Evolutionary conservation across 2,329 filamentous ascomycete species (phyloP).

Genomic region (Ophiostoma australiae): DNA sequence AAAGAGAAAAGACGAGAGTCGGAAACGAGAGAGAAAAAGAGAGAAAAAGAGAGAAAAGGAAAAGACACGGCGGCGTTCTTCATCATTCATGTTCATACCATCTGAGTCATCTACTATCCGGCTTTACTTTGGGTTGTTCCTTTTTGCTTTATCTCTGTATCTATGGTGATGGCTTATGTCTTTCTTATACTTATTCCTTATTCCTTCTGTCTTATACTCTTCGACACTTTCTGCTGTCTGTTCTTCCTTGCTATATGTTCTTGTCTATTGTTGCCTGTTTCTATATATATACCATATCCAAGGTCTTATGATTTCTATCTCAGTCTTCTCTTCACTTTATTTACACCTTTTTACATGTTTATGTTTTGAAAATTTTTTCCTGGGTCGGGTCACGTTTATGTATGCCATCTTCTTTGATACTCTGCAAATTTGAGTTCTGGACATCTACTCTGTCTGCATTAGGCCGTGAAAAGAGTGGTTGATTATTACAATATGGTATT

Average conservation of each 20-base stretch:
- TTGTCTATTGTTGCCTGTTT: neutral
- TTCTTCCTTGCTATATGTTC: constrained; percentile 3
- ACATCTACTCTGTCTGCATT: neutral
- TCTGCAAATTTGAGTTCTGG: neutral
- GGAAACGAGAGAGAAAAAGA: neutral
- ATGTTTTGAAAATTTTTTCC: neutral
- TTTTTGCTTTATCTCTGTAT: neutral
- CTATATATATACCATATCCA: constrained; percentile 17
- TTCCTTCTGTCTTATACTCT: neutral
- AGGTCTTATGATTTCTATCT: neutral
- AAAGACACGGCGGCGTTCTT: neutral
- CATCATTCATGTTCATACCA: neutral
- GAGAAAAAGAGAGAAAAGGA: neutral
- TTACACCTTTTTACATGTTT: neutral
- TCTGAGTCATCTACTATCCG: neutral
- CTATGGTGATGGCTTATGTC: neutral
- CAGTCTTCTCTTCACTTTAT: neutral
- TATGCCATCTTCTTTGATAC: too few species aligned
- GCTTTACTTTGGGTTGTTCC: neutral
- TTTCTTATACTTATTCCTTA: neutral
- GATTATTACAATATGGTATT: constrained; percentile 10
- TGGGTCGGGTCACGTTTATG: neutral
- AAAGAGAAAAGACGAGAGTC: neutral
- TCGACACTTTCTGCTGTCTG: neutral
- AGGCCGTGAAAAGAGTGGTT: neutral